Evolutionary conservation across 2,329 filamentous ascomycete genomes (phyloP), one percentile per base, ranked within the genome.

Genomic region (Sclerotinia minor): DNA sequence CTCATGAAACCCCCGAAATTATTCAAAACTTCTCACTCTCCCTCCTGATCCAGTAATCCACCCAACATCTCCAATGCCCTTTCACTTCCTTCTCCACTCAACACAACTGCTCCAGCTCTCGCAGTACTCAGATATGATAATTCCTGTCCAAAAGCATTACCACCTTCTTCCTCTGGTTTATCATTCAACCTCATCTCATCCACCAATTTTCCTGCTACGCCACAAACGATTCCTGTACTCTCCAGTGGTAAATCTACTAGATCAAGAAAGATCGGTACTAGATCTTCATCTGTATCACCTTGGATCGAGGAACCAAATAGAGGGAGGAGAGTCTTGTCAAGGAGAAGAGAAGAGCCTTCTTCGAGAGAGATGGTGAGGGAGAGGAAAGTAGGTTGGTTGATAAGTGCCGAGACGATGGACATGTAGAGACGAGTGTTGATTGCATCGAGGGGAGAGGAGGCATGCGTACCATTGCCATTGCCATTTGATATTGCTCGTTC

Each of bases 221-320:
- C 94, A 73, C 94, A 97, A 4, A 99, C 92, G 68, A 99, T 97
- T 29, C 94, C 94, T 0, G 94, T 96, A 9, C 92, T 93, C 78
- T 97, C 92, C 53, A 94, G 84, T 0, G 94, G 92, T 52, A 98
- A 81, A 53, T 87, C 87, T 26, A 87, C 87, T 35, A 99, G 83
- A 74, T 98, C 92, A 4, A 99, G 84, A 68, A 93, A 94, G 73
- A 99, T 95, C 1, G 95, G 93, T 1, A 96, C 87, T 45, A 94
- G 83, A 68, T 87, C 87, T 72, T 88, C 88, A 65, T 88, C 88
- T 58, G 86, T 91, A 69, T 89, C 85, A 17, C 92, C 93, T 0
- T 97, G 86, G 2, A 98, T 81, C 0, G 92, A 86, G 73, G 91
- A 89, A 26, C 88, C 87, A 73, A 90, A 90, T 24, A 91, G 80